These are phyloP conservation scores for Patellaria atrata DNA, from an alignment of 495 filamentous ascomycete species.

Conservation along the genomic window DNA sequence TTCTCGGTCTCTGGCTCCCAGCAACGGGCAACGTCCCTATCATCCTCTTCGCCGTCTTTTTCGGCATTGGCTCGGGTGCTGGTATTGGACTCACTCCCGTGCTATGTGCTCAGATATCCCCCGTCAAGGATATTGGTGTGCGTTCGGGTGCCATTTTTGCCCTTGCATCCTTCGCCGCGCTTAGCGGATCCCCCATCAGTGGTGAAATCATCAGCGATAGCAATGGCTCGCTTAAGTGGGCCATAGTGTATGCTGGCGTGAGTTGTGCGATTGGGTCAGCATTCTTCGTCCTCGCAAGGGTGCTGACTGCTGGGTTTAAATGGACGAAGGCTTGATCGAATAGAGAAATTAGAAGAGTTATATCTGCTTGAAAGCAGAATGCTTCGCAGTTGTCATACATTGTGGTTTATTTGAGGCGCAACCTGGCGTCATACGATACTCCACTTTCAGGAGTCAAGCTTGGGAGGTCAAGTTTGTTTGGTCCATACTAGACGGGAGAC, in stretches of 20 bases:
- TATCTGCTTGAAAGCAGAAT: no score
- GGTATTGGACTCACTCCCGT: constrained; percentile 51
- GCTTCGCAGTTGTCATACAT: no score
- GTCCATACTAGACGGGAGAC: no score
- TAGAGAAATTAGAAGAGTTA: no score
- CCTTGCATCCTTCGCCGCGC: constrained; percentile 44
- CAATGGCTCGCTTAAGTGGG: constrained; percentile 39
- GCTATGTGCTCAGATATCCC: constrained; percentile 54
- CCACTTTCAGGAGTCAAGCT: no score
- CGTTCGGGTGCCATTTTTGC: constrained; percentile 56
- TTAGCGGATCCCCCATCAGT: constrained; percentile 60
- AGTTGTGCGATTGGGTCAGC: constrained; percentile 38
- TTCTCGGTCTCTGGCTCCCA: constrained; percentile 57
- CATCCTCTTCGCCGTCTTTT: constrained; percentile 51
- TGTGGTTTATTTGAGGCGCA: no score
- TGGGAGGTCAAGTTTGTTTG: no score
- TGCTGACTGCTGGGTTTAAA: constrained; percentile 30
- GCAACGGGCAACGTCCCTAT: constrained; percentile 42
- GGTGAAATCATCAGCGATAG: constrained; percentile 47
- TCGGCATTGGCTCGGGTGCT: constrained; percentile 59
- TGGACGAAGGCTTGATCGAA: constrained; percentile 7
- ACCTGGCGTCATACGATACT: no score
- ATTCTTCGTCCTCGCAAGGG: constrained; percentile 34
- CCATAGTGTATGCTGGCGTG: constrained; percentile 55
- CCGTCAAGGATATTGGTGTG: constrained; percentile 57